Percentiles rank a stretch among this genome's conserved stretches.
Conservation (phyloP, 106 monocot species). For the Dioscorea zingiberensis region DNA sequence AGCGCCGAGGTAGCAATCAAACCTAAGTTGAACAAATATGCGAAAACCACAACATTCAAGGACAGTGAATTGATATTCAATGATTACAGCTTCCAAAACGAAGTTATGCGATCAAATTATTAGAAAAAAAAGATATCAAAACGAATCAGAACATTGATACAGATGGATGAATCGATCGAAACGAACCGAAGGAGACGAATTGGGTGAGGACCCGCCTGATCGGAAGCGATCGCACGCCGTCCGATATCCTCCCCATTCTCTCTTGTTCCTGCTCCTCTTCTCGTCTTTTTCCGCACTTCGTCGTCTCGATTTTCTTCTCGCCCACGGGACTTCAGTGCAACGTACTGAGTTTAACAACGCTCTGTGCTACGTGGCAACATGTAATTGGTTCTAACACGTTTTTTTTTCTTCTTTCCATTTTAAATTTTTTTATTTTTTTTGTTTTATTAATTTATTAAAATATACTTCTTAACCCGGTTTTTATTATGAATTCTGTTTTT, state of each 20-base stretch:
- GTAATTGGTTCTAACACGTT: neutral
- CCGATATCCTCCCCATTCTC: conserved; percentile 9
- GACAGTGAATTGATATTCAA: too few species aligned
- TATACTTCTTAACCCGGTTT: neutral
- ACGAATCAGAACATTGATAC: too few species aligned
- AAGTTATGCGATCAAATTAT: too few species aligned
- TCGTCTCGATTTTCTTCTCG: too few species aligned
- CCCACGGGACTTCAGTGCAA: too few species aligned
- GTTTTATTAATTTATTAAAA: neutral
- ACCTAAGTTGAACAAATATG: conserved; percentile 2
- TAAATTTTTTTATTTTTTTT: neutral
- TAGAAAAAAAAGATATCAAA: too few species aligned
- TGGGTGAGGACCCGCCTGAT: conserved; percentile 15
- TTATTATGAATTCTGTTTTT: too few species aligned
- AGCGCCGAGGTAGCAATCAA: conserved; percentile 15
- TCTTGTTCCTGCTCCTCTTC: neutral
- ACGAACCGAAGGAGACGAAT: conserved; percentile 8
- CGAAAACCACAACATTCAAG: too few species aligned
- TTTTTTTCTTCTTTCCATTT: neutral
- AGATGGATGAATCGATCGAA: neutral
- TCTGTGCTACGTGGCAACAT: neutral
- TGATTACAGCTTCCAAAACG: too few species aligned
- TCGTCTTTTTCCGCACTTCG: too few species aligned
- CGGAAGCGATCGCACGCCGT: conserved; percentile 11
- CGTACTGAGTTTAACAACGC: too few species aligned